Conservation (phyloP, 495 filamentous ascomycete species). For the Rostrohypoxylon terebratum region DNA sequence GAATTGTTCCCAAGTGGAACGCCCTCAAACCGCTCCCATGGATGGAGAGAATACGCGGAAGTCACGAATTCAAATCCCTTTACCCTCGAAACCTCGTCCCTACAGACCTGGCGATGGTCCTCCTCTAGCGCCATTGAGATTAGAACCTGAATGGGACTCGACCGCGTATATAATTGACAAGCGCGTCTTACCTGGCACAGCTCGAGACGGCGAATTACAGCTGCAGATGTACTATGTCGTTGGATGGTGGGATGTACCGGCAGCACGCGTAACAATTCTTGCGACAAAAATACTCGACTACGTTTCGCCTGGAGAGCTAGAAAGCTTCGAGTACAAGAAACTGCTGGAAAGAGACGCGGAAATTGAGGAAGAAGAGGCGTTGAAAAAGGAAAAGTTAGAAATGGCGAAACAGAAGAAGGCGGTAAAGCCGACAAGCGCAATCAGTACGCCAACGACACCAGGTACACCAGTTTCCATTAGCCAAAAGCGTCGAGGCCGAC, state of each 20-base stretch:
- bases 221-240: constrained; percentile 57
- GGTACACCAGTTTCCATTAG: background rate
- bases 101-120: constrained; percentile 58
- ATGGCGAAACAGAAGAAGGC: constrained; percentile 23
- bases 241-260: constrained; percentile 58
- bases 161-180: constrained; percentile 62
- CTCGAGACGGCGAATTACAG: constrained; percentile 47
- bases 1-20: constrained; percentile 18
- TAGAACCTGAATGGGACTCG: constrained; percentile 54
- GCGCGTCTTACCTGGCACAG: constrained; percentile 50
- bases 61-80: constrained; percentile 51
- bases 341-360: constrained; percentile 50
- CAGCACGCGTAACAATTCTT: constrained; percentile 52
- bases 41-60: constrained; percentile 3
- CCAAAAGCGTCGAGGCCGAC: constrained; percentile 40
- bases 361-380: constrained; percentile 18
- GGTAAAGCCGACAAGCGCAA: constrained; percentile 13
- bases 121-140: constrained; percentile 50
- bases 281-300: constrained; percentile 57
- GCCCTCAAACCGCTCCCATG: constrained; percentile 26
- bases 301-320: constrained; percentile 58
- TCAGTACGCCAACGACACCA: constrained; percentile 12
- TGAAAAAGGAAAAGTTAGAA: constrained; percentile 29
- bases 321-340: constrained; percentile 57
- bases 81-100: constrained; percentile 46